Conservation (phyloP, 2,329 filamentous ascomycete species). For the Davidsoniella australis region DNA sequence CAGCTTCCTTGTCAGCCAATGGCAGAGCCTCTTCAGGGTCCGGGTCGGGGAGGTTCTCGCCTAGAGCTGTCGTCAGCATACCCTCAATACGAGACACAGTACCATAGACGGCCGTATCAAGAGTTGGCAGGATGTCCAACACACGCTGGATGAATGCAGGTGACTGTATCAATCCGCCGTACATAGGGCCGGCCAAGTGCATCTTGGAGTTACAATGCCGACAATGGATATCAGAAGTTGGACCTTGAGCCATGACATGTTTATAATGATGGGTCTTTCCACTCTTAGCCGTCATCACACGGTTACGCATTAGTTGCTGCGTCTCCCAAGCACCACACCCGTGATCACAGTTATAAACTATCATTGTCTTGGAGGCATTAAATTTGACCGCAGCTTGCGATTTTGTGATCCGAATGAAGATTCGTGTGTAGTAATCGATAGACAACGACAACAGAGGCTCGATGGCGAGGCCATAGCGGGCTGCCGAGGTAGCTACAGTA, state of each 20-base stretch:
- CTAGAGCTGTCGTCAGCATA: slow-evolving; percentile 76
- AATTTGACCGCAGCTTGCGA: slow-evolving; percentile 82
- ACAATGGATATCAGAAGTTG: slow-evolving; percentile 49
- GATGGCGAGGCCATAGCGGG: slow-evolving; percentile 70
- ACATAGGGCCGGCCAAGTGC: slow-evolving; percentile 89
- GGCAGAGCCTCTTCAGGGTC: slow-evolving; percentile 20
- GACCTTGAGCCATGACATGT: slow-evolving; percentile 55
- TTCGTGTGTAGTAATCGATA: slow-evolving; percentile 85
- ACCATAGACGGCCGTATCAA: slow-evolving; percentile 54
- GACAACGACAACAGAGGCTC: slow-evolving; percentile 85
- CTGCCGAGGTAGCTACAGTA: slow-evolving; percentile 61
- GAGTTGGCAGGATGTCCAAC: slow-evolving; percentile 51
- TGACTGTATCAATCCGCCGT: slow-evolving; percentile 75
- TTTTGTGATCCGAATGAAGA: slow-evolving; percentile 70
- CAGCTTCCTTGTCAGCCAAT: slow-evolving; percentile 34
- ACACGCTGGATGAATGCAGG: slow-evolving; percentile 66
- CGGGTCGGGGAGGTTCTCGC: slow-evolving; percentile 40
- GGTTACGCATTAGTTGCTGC: slow-evolving; percentile 59
- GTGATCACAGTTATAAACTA: slow-evolving; percentile 76
- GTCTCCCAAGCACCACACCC: slow-evolving; percentile 88
- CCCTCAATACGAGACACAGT: slow-evolving; percentile 72
- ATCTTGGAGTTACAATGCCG: slow-evolving; percentile 73
- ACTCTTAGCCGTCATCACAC: slow-evolving; percentile 49
- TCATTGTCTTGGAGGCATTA: slow-evolving; percentile 76
- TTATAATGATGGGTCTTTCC: slow-evolving; percentile 58